phyloP scores from a whole-genome alignment of 2,329 filamentous ascomycete genomes.

The Byssoonygena ceratinophila region DNA sequence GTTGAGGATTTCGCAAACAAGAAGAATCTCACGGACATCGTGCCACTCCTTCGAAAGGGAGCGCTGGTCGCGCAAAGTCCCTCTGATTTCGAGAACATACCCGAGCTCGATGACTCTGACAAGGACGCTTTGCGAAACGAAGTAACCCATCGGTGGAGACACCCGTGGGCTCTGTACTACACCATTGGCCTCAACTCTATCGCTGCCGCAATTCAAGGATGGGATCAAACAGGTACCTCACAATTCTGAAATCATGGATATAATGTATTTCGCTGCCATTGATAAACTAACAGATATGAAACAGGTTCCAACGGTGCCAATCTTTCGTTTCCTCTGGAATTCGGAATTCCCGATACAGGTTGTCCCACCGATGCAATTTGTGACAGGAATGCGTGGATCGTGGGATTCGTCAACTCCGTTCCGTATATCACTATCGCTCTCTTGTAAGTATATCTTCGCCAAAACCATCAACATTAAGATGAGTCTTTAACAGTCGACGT shows the following conservation, averaged over 20 bases:
- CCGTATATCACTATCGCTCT: constrained; percentile 42
- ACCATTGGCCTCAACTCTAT: constrained; percentile 44
- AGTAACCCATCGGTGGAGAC: constrained; percentile 38
- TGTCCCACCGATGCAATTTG: constrained; percentile 20
- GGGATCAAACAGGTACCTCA: constrained; percentile 39
- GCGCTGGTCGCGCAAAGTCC: constrained; percentile 66
- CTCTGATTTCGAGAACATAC: constrained; percentile 50
- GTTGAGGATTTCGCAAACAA: constrained; percentile 39
- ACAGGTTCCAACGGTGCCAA: constrained; percentile 44
- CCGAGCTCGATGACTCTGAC: constrained; percentile 47
- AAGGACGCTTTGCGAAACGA: constrained; percentile 36
- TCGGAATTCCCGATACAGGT: constrained; percentile 39
- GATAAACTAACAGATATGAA: not conserved
- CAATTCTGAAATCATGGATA: not conserved
- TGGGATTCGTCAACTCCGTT: constrained; percentile 52
- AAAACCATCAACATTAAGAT: not conserved
- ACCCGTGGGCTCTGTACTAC: constrained; percentile 40
- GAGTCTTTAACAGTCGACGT: not conserved
- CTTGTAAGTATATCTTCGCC: constrained; percentile 31
- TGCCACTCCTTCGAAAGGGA: constrained; percentile 37
- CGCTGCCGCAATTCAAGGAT: constrained; percentile 46
- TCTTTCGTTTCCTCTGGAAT: constrained; percentile 41
- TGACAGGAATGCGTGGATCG: constrained; percentile 43
- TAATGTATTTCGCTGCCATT: not conserved
- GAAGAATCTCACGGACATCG: constrained; percentile 50